Conservation (phyloP, 2,329 filamentous ascomycete species). For the Triangularia verruculosa region DNA sequence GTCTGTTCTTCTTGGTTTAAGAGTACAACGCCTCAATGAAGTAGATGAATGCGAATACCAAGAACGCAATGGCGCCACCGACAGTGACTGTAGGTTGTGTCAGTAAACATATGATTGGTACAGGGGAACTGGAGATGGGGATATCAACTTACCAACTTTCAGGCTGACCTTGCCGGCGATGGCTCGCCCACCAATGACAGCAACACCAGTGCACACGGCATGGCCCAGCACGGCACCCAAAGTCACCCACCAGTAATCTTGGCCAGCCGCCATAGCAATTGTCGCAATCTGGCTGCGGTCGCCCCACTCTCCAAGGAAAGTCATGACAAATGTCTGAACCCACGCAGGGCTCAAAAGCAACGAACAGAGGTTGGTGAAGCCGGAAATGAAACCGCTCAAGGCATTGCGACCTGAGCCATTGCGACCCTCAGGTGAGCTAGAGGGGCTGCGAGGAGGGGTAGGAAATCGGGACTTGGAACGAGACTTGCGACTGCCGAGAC, state of each 20-base stretch:
- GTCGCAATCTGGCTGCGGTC: constrained; percentile 97
- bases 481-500: constrained; percentile 66
- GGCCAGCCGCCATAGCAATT: constrained; percentile 96
- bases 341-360: constrained; percentile 90
- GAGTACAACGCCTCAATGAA: constrained; percentile 72
- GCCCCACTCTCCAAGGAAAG: constrained; percentile 96
- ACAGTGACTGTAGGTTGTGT: constrained; percentile 68
- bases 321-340: constrained; percentile 99
- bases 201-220: constrained; percentile 82
- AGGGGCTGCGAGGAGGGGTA: constrained; percentile 77
- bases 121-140: constrained; percentile 2
- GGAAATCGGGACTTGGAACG: constrained; percentile 73
- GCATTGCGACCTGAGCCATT: constrained; percentile 48
- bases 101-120: constrained; percentile 1
- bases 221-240: constrained; percentile 84
- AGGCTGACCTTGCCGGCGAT: constrained; percentile 93
- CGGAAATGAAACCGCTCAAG: constrained; percentile 48
- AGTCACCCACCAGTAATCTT: constrained; percentile 99
- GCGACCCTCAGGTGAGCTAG: constrained; percentile 64
- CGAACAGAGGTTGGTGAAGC: constrained; percentile 81
- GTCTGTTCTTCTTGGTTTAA: constrained; percentile 31
- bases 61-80: constrained; percentile 84
- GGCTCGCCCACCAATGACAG: constrained; percentile 86
- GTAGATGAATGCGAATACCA: constrained; percentile 90
- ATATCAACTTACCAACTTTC: constrained; percentile 75